Evolutionary conservation across 441 rosid species (phyloP).

Genomic region (Pelargonium fulgidum): DNA sequence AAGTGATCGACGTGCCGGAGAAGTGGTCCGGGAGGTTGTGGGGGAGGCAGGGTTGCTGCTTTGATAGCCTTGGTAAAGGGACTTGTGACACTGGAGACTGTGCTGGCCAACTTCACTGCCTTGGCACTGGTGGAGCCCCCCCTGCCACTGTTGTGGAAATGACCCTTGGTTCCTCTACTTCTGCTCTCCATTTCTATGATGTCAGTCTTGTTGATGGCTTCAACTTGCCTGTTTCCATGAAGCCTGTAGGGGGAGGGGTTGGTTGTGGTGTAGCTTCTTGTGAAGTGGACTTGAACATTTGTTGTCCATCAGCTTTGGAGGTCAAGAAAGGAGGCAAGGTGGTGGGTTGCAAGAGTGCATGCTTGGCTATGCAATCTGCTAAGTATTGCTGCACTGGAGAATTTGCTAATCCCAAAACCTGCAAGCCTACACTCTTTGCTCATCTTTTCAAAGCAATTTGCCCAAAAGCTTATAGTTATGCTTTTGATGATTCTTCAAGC

Average conservation of each 20-base stretch:
- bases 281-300: conserved; percentile 61
- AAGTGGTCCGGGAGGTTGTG: conserved; percentile 89
- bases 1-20: conserved; percentile 52
- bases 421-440: conserved; percentile 79
- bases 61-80: conserved; percentile 57
- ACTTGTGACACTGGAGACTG: conserved; percentile 81
- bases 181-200: conserved; percentile 84
- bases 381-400: conserved; percentile 82
- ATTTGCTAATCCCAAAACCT: conserved; percentile 54
- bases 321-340: conserved; percentile 52
- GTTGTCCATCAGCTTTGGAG: conserved; percentile 85
- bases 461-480: conserved; percentile 90
- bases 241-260: conserved; percentile 74
- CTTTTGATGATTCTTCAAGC: conserved; percentile 82
- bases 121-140: conserved; percentile 60
- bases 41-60: conserved; percentile 81
- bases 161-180: conserved; percentile 62
- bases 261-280: conserved; percentile 87
- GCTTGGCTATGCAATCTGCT: conserved; percentile 85
- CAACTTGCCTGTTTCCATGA: conserved; percentile 79
- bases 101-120: conserved; percentile 48
- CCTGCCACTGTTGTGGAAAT: conserved; percentile 86
- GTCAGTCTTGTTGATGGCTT: conserved; percentile 90
- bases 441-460: conserved; percentile 79
- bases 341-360: conserved; percentile 86